Base-by-base conservation (phyloP, 2,329 filamentous ascomycete species). In the Macrophomina phaseolina region DNA sequence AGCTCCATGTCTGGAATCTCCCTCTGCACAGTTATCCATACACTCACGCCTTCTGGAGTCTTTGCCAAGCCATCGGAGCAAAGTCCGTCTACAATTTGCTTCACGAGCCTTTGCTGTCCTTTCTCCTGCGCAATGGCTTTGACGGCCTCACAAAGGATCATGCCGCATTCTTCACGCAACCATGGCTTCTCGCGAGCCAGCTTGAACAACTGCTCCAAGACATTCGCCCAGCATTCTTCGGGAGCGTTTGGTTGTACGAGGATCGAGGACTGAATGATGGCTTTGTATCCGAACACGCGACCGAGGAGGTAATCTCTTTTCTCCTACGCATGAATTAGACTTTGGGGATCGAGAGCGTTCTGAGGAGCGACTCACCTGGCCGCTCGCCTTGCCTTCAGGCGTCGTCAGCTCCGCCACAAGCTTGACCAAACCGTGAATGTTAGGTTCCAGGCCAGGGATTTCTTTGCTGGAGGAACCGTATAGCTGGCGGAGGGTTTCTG, bases 81-180 rank as follows among this genome's bases (percentile, higher is more conserved):
- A 8, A 97, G 75, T 46, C 84, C 85, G 67, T 87, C 80, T 42
- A 96, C 81, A 0, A 90, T 88, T 32, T 83, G 79, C 72, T 89
- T 84, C 0, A 87, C 87, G 66, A 87, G 85, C 66, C 84, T 81
- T 71, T 85, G 79, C 87, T 87, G 73, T 9, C 72, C 69, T 18
- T 78, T 70, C 23, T 77, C 75, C 36, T 79, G 74, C 8, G 77
- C 74, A 38, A 86, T 72, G 23, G 89, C 88, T 38, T 85, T 84
- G 45, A 95, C 78, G 14, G 90, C 89, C 74, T 93, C 88, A 52
- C 91, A 90, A 32, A 97, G 83, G 56, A 95, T 87, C 84, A 90
- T 92, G 38, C 91, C 93, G 73, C 93, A 97, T 76, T 97, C 92
- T 73, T 94, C 90, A 68, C 92, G 87, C 70, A 98, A 84, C 94